Evolutionary conservation across 805 yeast genomes (phyloP), one percentile per base, ranked within the genome.

Genomic region (Starmerella riodocensis): DNA sequence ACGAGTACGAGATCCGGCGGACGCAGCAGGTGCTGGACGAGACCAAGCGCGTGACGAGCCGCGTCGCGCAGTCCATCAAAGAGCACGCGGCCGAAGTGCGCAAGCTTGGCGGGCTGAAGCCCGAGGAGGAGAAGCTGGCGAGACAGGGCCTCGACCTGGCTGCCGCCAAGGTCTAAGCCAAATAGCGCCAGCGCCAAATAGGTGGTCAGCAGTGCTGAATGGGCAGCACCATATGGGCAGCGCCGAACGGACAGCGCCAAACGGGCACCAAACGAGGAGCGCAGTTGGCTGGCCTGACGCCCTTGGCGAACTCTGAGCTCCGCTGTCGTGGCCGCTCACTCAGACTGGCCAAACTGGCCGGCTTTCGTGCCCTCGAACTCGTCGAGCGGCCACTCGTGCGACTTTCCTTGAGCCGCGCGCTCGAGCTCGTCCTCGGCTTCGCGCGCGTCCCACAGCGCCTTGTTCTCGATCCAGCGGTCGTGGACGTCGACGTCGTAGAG

Each of bases 401-500:
- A 80, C 84, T 86, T 78, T 50, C 80, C 84, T 42, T 74, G 77
- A 17, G 77, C 86, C 14, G 49, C 58, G 2, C 49, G 46, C 14
- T 42, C 37, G 4, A 51, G 40, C 12, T 41, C 55, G 3, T 46
- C 63, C 65, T 39, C 40, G 3, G 32, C 47, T 45, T 73, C 79
- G 36, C 66, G 65, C 36, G 71, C 68, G 48, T 91, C 98, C 58
- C 82, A 85, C 36, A 63, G 64, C 21, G 71, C 78, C 56, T 86
- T 91, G 48, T 76, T 68, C 42, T 83, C 95, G 9, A 91, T 71
- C 98, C 98, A 91, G 43, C 99, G 67, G 49, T 91, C 98, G 50
- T 91, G 98, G 4, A 84, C 72, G 56, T 86, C 95, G 6, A 73
- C 63, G 4, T 65, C 65, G 11, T 59, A 45, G 31, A 58, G 60